Evolutionary conservation across 169 alveolate genomes (phyloP).

Genomic region (Besnoitia besnoiti): DNA sequence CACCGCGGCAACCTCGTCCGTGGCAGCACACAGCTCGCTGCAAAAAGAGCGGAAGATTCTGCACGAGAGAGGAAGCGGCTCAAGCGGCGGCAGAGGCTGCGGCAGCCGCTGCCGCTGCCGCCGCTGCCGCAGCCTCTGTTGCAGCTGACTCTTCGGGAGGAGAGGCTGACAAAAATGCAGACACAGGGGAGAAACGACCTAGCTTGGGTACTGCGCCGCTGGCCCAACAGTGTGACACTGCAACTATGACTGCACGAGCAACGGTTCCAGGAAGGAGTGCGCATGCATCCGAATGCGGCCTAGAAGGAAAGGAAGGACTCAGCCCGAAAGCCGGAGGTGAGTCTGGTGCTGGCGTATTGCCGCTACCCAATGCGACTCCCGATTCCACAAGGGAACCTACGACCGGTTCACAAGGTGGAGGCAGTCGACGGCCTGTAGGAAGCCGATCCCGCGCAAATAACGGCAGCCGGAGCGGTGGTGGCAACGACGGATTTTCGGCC

Average conservation of each 20-base stretch:
- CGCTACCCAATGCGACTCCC: not conserved
- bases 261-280: not conserved
- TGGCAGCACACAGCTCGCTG: slow-evolving; percentile 36
- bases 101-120: slow-evolving; percentile 18
- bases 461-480: not conserved
- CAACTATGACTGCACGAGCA: not conserved
- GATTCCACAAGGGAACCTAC: not conserved
- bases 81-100: slow-evolving; percentile 20
- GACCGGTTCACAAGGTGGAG: not conserved
- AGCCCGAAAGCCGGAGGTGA: not conserved
- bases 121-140: too few species aligned
- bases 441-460: not conserved
- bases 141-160: too few species aligned
- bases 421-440: not conserved
- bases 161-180: not conserved
- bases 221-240: not conserved
- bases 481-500: not conserved
- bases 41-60: slow-evolving; percentile 26
- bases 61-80: slow-evolving; percentile 17
- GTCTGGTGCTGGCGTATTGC: not conserved
- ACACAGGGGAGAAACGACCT: not conserved
- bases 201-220: not conserved
- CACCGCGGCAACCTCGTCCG: not conserved
- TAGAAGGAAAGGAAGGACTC: not conserved
- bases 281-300: not conserved